Percentiles rank a stretch among this genome's conserved stretches.
These are phyloP conservation scores for Uncinocarpus reesii DNA, from an alignment of 2,329 filamentous ascomycete genomes.

Conservation along the genomic window DNA sequence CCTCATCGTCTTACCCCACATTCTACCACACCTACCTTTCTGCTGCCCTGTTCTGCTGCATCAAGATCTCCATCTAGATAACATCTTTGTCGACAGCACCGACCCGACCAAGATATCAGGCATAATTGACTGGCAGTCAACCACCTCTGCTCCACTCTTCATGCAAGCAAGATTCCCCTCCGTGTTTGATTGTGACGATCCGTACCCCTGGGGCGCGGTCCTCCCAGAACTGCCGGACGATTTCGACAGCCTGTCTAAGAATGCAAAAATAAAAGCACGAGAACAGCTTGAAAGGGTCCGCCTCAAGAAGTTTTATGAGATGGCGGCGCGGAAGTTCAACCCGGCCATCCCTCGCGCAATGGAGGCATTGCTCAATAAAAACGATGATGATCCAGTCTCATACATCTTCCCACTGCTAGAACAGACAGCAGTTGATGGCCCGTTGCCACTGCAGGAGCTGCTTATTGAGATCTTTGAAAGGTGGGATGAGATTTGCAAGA, in stretches of 20 bases:
- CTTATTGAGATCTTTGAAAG: conserved; percentile 23
- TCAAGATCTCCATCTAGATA: conserved; percentile 24
- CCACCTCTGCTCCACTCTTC: conserved; percentile 22
- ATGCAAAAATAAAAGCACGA: conserved; percentile 12
- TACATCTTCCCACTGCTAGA: conserved; percentile 21
- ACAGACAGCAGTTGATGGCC: conserved; percentile 18
- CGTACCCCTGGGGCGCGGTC: conserved; percentile 21
- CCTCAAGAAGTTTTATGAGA: conserved; percentile 22
- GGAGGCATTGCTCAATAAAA: conserved; percentile 18
- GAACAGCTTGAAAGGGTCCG: conserved; percentile 12
- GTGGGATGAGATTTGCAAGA: conserved; percentile 18
- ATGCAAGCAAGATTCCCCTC: conserved; percentile 22
- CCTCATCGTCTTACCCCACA: conserved; percentile 17
- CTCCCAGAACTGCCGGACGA: conserved; percentile 21
- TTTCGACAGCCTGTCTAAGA: conserved; percentile 19
- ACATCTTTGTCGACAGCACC: conserved; percentile 27
- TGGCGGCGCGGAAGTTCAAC: conserved; percentile 22
- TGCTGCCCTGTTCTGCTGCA: conserved; percentile 17
- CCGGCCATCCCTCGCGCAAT: conserved; percentile 17
- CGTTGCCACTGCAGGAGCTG: conserved; percentile 18
- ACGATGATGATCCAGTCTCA: conserved; percentile 18
- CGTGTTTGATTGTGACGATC: conserved; percentile 20
- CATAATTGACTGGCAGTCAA: conserved; percentile 24
- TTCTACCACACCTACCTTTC: conserved; percentile 16
- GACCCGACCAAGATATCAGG: conserved; percentile 22